Conservation (phyloP, 257 asterid species). For the Petunia secreta region DNA sequence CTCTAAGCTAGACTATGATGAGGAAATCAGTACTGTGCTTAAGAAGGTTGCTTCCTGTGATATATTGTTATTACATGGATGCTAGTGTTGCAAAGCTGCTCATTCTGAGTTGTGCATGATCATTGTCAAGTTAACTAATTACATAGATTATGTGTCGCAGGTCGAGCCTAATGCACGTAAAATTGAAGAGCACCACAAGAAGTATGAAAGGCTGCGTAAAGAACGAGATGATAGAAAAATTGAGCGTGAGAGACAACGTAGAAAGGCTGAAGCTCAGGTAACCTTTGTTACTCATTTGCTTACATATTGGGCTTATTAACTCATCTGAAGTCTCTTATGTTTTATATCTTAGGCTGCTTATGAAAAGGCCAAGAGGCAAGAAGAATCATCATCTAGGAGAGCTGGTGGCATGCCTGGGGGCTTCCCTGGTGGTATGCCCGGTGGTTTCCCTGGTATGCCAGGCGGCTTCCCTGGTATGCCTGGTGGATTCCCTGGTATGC, state of each 20-base stretch:
- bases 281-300: background rate
- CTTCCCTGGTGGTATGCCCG: background rate
- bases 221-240: slow-evolving; percentile 75
- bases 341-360: slow-evolving; percentile 75
- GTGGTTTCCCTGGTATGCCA: background rate
- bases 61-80: background rate
- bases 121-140: background rate
- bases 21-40: slow-evolving; percentile 82
- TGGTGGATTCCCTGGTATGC: slow-evolving; percentile 39
- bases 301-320: background rate
- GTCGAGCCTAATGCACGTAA: slow-evolving; percentile 95
- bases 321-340: background rate
- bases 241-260: slow-evolving; percentile 77
- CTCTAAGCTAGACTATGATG: slow-evolving; percentile 90
- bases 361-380: slow-evolving; percentile 86
- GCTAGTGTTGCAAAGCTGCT: background rate
- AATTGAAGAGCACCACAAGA: slow-evolving; percentile 89
- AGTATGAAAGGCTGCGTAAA: slow-evolving; percentile 87
- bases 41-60: slow-evolving; percentile 63
- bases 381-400: slow-evolving; percentile 68
- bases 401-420: slow-evolving; percentile 36
- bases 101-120: background rate
- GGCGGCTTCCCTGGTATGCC: background rate
- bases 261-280: slow-evolving; percentile 94
- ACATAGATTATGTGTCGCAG: slow-evolving; percentile 37